Conservation (phyloP, 2,329 filamentous ascomycete genomes). For the Fusarium virguliforme region DNA sequence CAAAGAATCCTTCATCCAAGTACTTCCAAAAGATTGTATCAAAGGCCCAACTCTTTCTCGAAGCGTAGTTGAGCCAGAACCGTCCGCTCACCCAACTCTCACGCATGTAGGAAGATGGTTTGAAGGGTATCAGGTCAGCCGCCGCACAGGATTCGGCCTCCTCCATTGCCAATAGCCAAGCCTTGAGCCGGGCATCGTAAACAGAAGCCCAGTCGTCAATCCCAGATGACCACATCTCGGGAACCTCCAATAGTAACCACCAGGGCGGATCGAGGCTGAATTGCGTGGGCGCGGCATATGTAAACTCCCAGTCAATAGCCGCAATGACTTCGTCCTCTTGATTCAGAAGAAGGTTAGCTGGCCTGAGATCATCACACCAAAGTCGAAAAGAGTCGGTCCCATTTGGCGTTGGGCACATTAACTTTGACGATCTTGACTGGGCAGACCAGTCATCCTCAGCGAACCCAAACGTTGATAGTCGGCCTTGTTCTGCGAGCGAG, state of each 20-base stretch:
- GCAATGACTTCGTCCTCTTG: constrained; percentile 50
- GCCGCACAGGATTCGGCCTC: not conserved
- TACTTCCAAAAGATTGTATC: constrained; percentile 58
- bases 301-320: constrained; percentile 62
- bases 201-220: constrained; percentile 50
- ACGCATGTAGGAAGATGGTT: constrained; percentile 54
- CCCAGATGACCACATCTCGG: constrained; percentile 54
- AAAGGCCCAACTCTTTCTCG: constrained; percentile 57
- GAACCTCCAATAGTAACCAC: constrained; percentile 57
- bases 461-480: constrained; percentile 19
- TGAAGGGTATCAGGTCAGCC: constrained; percentile 29
- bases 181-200: constrained; percentile 54
- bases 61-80: constrained; percentile 57
- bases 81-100: constrained; percentile 56
- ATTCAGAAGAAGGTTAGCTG: constrained; percentile 55
- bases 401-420: not conserved
- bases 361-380: constrained; percentile 49
- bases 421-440: not conserved
- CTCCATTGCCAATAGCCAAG: constrained; percentile 55
- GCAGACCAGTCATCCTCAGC: constrained; percentile 10
- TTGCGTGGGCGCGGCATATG: constrained; percentile 54
- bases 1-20: constrained; percentile 56
- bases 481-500: constrained; percentile 32
- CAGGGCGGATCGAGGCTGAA: constrained; percentile 58
- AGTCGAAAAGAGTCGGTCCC: constrained; percentile 18